Evolutionary conservation across 1,139 yeast species (phyloP), one percentile per base, ranked within the genome.

Genomic region (Kazachstania sp.): DNA sequence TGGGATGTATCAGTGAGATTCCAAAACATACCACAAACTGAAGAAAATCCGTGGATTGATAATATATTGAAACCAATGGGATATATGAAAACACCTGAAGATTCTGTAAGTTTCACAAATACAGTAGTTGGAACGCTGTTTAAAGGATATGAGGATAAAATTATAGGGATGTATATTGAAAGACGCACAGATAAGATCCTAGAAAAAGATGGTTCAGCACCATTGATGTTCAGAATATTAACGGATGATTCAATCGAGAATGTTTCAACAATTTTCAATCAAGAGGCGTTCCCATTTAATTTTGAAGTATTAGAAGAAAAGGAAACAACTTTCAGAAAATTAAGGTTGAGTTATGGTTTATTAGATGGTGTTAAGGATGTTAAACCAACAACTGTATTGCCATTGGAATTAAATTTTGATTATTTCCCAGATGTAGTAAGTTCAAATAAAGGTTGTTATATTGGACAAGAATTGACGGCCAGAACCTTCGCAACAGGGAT

Each of bases 381-480:
- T 35, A 55, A 60, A 2, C 72, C 77, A 2, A 71, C 71, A 37
- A 67, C 81, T 5, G 65, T 85, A 1, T 68, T 92, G 11, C 97
- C 99, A 0, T 76, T 92, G 55, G 98, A 94, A 58, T 73, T 79
- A 50, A 86, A 87, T 62, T 70, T 90, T 53, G 98, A 94, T 65
- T 58, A 53, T 43, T 80, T 76, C 58, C 78, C 79, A 69, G 83
- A 86, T 55, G 95, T 96, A 1, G 75, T 90, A 16, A 86, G 92
- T 47, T 77, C 83, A 45, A 69, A 88, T 56, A 92, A 92, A 64
- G 99, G 99, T 3, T 92, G 99, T 64, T 92, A 92, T 58, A 83
- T 87, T 19, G 99, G 99, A 0, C 98, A 92, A 65, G 99, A 92
- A 63, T 71, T 92, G 47, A 90, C 97, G 0, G 87, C 90, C 19